These are phyloP conservation scores for Aspergillus conjunctus DNA, from an alignment of 495 filamentous ascomycete genomes.

Conservation along the genomic window DNA sequence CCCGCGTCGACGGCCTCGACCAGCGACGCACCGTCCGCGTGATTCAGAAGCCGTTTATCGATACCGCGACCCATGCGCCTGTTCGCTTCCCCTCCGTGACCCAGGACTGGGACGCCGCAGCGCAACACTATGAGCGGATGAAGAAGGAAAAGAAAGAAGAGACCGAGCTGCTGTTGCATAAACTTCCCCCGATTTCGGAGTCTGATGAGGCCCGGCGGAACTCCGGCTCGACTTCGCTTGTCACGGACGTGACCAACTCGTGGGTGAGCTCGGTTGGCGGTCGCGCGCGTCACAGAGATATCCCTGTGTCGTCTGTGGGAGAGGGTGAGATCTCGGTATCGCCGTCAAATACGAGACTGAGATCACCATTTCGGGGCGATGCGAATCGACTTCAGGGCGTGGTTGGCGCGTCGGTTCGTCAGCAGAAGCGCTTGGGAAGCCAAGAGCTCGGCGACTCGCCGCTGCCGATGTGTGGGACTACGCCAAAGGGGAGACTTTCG, in stretches of 20 bases:
- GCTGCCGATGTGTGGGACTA: constrained; percentile 8
- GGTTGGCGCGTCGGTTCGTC: constrained; percentile 6
- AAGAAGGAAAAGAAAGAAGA: constrained; percentile 15
- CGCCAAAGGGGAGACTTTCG: not conserved
- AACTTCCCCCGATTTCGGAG: constrained; percentile 15
- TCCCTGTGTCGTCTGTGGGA: constrained; percentile 33
- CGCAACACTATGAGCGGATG: constrained; percentile 20
- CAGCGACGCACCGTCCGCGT: constrained; percentile 40
- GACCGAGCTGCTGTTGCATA: constrained; percentile 2
- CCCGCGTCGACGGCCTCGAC: constrained; percentile 36
- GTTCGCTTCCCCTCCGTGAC: constrained; percentile 39
- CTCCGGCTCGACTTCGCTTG: constrained; percentile 6
- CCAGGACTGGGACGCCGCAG: constrained; percentile 38
- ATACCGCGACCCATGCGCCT: constrained; percentile 13
- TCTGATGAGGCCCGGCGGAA: constrained; percentile 12
- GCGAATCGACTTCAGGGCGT: constrained; percentile 2
- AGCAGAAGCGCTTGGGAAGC: constrained; percentile 23
- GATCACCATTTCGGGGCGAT: not conserved
- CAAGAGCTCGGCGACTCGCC: constrained; percentile 36
- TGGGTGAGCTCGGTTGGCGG: constrained; percentile 8
- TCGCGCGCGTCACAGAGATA: constrained; percentile 17
- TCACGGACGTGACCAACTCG: not conserved
- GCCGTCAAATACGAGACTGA: constrained; percentile 1
- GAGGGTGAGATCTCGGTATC: constrained; percentile 23
- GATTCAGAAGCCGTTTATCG: constrained; percentile 29